phyloP scores from a whole-genome alignment of 495 filamentous ascomycete genomes.

The Aspergillus baeticus region DNA sequence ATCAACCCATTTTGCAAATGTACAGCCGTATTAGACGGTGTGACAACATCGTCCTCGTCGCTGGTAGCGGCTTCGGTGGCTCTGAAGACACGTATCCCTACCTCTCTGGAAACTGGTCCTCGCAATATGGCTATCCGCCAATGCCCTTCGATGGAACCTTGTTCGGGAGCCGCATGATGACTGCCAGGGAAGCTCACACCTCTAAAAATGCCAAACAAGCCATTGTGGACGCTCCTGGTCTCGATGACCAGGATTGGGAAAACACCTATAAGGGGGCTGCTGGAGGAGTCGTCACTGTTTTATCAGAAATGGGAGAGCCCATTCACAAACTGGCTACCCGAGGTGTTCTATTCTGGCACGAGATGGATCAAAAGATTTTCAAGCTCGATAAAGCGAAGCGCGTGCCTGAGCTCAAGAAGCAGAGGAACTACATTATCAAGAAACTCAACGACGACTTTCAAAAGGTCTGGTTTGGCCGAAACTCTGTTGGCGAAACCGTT shows the following conservation, averaged over 20 bases:
- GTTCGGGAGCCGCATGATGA: slow-evolving; percentile 92
- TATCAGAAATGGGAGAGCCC: slow-evolving; percentile 98
- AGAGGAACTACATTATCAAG: slow-evolving; percentile 91
- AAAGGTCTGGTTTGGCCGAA: slow-evolving; percentile 97
- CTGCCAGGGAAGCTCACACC: slow-evolving; percentile 91
- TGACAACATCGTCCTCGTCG: slow-evolving; percentile 83
- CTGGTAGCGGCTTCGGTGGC: slow-evolving; percentile 89
- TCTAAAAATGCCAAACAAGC: slow-evolving; percentile 92
- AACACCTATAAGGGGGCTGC: slow-evolving; percentile 91
- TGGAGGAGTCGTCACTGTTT: slow-evolving; percentile 94
- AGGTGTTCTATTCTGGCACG: slow-evolving; percentile 92
- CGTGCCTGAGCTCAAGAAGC: slow-evolving; percentile 86
- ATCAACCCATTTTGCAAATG: slow-evolving; percentile 88
- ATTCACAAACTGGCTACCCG: slow-evolving; percentile 97
- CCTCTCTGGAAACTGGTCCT: slow-evolving; percentile 83
- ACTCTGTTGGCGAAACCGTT: slow-evolving; percentile 71
- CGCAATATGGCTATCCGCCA: slow-evolving; percentile 78
- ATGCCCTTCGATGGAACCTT: slow-evolving; percentile 94
- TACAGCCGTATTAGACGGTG: slow-evolving; percentile 80
- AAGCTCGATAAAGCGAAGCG: slow-evolving; percentile 93
- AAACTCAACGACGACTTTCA: slow-evolving; percentile 98
- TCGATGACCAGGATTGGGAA: slow-evolving; percentile 90
- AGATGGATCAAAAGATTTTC: slow-evolving; percentile 98
- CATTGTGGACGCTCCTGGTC: slow-evolving; percentile 84
- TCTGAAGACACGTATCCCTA: slow-evolving; percentile 92